Evolutionary conservation across 768 basidiomycete species (phyloP).

Genomic region (Boletus rex-veris): DNA sequence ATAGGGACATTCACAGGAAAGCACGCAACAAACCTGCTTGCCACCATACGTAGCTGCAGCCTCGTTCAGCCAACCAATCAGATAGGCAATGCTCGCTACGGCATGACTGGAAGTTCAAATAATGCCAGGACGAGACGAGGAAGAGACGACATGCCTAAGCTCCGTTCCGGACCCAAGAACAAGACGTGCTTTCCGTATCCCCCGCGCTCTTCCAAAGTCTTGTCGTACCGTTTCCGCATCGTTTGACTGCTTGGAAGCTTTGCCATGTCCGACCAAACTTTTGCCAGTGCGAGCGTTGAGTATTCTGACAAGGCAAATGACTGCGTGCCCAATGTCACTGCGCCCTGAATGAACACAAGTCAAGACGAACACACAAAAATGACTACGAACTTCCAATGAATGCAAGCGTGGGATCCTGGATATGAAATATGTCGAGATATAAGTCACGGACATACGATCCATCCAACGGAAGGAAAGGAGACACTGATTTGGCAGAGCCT

Average conservation of each 20-base stretch:
- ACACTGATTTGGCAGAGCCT: neutral
- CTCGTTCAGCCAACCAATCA: slow-evolving; percentile 9
- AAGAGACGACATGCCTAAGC: neutral
- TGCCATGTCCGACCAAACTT: slow-evolving; percentile 13
- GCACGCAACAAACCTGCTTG: slow-evolving; percentile 7
- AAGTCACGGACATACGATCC: slow-evolving; percentile 12
- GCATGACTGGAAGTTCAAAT: neutral
- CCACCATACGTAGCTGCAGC: slow-evolving; percentile 9
- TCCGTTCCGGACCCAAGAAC: neutral
- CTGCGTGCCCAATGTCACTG: neutral
- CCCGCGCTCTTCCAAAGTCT: slow-evolving; percentile 4
- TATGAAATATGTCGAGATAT: slow-evolving; percentile 12
- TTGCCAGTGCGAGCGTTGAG: slow-evolving; percentile 8
- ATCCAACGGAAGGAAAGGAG: slow-evolving; percentile 3
- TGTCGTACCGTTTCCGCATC: slow-evolving; percentile 2
- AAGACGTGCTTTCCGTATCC: slow-evolving; percentile 9
- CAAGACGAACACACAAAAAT: too few species aligned
- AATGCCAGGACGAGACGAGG: neutral
- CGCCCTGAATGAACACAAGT: neutral
- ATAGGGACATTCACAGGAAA: neutral
- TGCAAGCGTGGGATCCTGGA: slow-evolving; percentile 11
- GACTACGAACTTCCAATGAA: slow-evolving; percentile 1
- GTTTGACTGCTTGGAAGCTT: slow-evolving; percentile 2
- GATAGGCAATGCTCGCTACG: neutral
- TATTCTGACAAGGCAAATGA: neutral